These are phyloP conservation scores for Cardamine occulta DNA, from an alignment of 345 rosid species.

Conservation along the genomic window DNA sequence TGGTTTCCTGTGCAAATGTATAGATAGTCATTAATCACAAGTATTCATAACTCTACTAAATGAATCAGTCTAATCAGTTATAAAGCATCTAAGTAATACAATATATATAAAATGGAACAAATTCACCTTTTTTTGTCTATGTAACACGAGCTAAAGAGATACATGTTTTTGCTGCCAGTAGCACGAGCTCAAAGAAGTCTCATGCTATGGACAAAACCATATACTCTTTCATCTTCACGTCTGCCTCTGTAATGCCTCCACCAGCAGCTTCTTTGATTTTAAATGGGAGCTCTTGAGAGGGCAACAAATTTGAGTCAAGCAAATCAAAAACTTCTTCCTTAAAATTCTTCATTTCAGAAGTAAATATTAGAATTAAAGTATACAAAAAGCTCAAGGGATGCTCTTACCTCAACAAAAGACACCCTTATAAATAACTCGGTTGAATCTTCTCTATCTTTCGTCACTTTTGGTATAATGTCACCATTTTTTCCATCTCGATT, in stretches of 20 bases:
- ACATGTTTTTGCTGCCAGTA: slow-evolving; percentile 75
- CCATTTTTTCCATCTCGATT: slow-evolving; percentile 53
- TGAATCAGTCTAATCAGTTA: slow-evolving; percentile 2
- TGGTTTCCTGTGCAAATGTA: no score
- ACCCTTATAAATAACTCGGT: slow-evolving; percentile 52
- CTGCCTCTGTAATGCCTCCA: slow-evolving; percentile 86
- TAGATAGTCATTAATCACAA: not conserved
- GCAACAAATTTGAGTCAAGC: slow-evolving; percentile 63
- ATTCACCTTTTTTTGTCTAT: slow-evolving; percentile 72
- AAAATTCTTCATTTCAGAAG: slow-evolving; percentile 58
- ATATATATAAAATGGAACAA: not conserved
- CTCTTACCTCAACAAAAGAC: slow-evolving; percentile 76
- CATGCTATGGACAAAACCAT: slow-evolving; percentile 48
- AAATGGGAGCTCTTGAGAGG: slow-evolving; percentile 73
- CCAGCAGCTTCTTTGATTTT: slow-evolving; percentile 77
- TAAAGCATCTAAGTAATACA: not conserved
- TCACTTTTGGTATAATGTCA: slow-evolving; percentile 43
- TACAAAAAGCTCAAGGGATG: not conserved
- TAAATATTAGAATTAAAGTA: not conserved
- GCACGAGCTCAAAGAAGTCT: slow-evolving; percentile 47
- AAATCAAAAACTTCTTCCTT: slow-evolving; percentile 95
- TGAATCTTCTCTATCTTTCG: slow-evolving; percentile 49
- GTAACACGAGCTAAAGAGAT: no score
- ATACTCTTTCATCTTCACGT: slow-evolving; percentile 82
- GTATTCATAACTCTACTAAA: not conserved